Evolutionary conservation across 2,329 filamentous ascomycete genomes (phyloP).

Genomic region (Fusarium longipes): DNA sequence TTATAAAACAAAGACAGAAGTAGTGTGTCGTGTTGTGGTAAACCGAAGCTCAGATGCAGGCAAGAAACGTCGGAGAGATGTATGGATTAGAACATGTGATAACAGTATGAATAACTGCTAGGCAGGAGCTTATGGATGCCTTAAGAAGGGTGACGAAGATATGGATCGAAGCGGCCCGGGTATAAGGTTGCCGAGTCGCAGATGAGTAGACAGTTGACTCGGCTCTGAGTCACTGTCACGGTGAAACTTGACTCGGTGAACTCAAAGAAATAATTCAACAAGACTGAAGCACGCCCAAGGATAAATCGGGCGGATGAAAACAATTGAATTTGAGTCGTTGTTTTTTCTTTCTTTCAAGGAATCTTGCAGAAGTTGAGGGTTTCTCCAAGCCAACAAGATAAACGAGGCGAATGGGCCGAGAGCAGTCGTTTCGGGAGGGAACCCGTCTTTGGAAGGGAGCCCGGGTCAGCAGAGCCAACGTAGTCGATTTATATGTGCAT

Average conservation of each 20-base stretch:
- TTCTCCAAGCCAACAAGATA: conserved; percentile 26
- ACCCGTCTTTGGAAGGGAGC: conserved; percentile 24
- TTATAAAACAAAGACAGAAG: not conserved
- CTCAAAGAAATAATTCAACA: not conserved
- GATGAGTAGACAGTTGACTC: conserved; percentile 3
- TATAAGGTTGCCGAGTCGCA: conserved; percentile 14
- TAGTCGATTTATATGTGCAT: conserved; percentile 27
- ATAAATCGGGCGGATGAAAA: conserved; percentile 17
- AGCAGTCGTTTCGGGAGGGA: conserved; percentile 17
- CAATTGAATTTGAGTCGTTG: conserved; percentile 1
- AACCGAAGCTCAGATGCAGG: conserved; percentile 27
- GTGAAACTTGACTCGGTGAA: conserved; percentile 23
- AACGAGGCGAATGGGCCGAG: conserved; percentile 25
- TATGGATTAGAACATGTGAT: conserved; percentile 35
- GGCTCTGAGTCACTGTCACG: conserved; percentile 24
- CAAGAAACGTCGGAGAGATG: conserved; percentile 23
- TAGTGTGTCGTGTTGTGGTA: conserved; percentile 13
- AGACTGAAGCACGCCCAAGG: conserved; percentile 18
- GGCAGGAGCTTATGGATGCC: conserved; percentile 41
- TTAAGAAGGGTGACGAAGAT: conserved; percentile 26
- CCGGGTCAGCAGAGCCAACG: conserved; percentile 34
- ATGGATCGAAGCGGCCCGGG: conserved; percentile 2
- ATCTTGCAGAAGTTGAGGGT: conserved; percentile 23
- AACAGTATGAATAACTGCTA: conserved; percentile 6
- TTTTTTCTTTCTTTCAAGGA: too few species aligned